Percentiles rank a stretch among this genome's conserved stretches.
Conservation (phyloP, 805 yeast genomes). For the Nakazawaea wyomingensis region DNA sequence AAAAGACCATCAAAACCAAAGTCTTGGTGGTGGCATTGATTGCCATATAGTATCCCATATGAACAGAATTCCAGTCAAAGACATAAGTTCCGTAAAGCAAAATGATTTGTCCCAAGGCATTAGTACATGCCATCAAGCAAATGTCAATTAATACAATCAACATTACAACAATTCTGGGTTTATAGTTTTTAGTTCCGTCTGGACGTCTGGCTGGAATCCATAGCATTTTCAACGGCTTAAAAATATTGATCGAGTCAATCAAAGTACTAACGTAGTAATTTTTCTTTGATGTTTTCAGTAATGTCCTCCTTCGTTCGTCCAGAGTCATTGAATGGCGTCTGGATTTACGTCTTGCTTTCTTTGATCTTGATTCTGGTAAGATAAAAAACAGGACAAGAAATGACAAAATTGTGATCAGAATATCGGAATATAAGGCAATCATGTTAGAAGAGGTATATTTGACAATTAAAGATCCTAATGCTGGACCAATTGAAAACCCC, state of each 20-base stretch:
- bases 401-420: conserved; percentile 25
- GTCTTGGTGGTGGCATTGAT: conserved; percentile 46
- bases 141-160: conserved; percentile 44
- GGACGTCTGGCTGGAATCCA: conserved; percentile 41
- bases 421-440: conserved; percentile 26
- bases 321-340: conserved; percentile 26
- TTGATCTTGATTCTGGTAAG: conserved; percentile 62
- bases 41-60: conserved; percentile 53
- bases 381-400: conserved; percentile 31
- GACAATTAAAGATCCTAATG: conserved; percentile 41
- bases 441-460: conserved; percentile 22
- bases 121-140: conserved; percentile 32
- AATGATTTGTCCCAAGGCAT: conserved; percentile 36
- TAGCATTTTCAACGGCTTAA: conserved; percentile 48
- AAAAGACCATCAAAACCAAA: conserved; percentile 38
- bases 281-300: conserved; percentile 1
- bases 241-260: conserved; percentile 19
- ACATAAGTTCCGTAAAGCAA: conserved; percentile 48
- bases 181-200: conserved; percentile 21
- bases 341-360: conserved; percentile 46
- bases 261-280: conserved; percentile 3
- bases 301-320: conserved; percentile 6
- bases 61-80: conserved; percentile 49
- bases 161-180: conserved; percentile 43
- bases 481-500: conserved; percentile 64